These are phyloP conservation scores for Neoscytalidium dimidiatum DNA, from an alignment of 2,329 filamentous ascomycete species.

Conservation along the genomic window DNA sequence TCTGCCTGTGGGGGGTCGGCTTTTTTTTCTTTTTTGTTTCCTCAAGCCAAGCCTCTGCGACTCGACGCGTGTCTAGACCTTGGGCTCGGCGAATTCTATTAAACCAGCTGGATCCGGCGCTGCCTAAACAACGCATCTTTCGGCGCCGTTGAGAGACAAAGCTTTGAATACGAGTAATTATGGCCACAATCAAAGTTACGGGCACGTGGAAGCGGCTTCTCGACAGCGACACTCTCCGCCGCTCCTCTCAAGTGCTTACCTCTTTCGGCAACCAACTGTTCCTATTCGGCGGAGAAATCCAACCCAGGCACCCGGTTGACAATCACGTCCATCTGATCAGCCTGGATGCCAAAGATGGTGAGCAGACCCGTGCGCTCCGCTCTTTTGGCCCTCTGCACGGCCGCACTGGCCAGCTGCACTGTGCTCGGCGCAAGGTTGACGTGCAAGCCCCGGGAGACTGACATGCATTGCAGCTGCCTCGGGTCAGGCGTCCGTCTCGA, in stretches of 20 bases:
- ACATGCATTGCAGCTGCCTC: slow-evolving; percentile 20
- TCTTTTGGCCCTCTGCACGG: not conserved
- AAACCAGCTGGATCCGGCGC: not conserved
- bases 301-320: slow-evolving; percentile 67
- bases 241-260: slow-evolving; percentile 74
- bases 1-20: not conserved
- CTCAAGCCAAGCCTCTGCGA: not conserved
- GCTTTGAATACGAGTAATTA: not conserved
- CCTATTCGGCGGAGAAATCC: slow-evolving; percentile 77
- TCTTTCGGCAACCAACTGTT: slow-evolving; percentile 60
- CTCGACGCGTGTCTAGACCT: not conserved
- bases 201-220: slow-evolving; percentile 41
- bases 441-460: not conserved
- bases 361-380: not conserved
- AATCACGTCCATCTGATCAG: slow-evolving; percentile 69
- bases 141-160: not conserved
- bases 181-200: slow-evolving; percentile 19
- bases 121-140: not conserved
- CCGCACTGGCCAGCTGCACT: not conserved
- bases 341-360: not conserved
- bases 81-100: not conserved
- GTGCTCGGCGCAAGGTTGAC: not conserved
- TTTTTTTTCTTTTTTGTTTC: too few species aligned
- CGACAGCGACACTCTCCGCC: slow-evolving; percentile 52
- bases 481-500: slow-evolving; percentile 7